A percentile compares a stretch with the other conserved stretches of the same genome.
phyloP scores from a whole-genome alignment of 495 filamentous ascomycete genomes.

The Letharia columbiana region DNA sequence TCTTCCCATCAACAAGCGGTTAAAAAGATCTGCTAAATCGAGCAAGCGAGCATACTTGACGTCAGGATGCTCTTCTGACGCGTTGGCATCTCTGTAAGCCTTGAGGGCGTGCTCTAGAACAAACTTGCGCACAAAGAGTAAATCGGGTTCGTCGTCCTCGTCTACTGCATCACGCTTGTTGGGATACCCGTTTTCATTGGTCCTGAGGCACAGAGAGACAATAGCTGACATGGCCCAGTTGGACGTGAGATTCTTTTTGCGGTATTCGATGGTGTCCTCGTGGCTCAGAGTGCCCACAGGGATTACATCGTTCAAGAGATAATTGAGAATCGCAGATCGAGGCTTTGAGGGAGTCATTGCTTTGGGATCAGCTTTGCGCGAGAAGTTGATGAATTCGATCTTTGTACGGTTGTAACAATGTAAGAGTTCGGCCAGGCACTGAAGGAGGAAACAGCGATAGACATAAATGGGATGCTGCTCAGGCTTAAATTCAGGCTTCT shows the following conservation, averaged over 20 bases:
- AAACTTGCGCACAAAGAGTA: slow-evolving; percentile 87
- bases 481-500: slow-evolving; percentile 77
- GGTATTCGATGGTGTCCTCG: slow-evolving; percentile 62
- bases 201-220: slow-evolving; percentile 79
- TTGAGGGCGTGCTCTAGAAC: slow-evolving; percentile 88
- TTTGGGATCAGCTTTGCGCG: slow-evolving; percentile 73
- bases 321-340: slow-evolving; percentile 84
- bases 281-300: slow-evolving; percentile 67
- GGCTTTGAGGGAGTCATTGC: slow-evolving; percentile 87
- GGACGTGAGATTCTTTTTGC: slow-evolving; percentile 78
- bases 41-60: slow-evolving; percentile 78
- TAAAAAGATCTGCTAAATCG: slow-evolving; percentile 81
- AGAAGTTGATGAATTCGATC: slow-evolving; percentile 98
- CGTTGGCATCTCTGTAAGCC: slow-evolving; percentile 81
- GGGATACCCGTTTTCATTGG: slow-evolving; percentile 54
- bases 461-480: slow-evolving; percentile 94
- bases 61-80: slow-evolving; percentile 73
- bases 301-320: slow-evolving; percentile 78
- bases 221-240: slow-evolving; percentile 75
- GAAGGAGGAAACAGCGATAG: slow-evolving; percentile 89
- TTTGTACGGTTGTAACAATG: slow-evolving; percentile 89
- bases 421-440: slow-evolving; percentile 88
- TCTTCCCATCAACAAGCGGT: slow-evolving; percentile 77
- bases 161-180: slow-evolving; percentile 51
- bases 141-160: slow-evolving; percentile 72